Percentiles rank a stretch among this genome's conserved stretches.
Evolutionary conservation across 345 rosid species (phyloP).

Genomic region (Ceriops decandra): DNA sequence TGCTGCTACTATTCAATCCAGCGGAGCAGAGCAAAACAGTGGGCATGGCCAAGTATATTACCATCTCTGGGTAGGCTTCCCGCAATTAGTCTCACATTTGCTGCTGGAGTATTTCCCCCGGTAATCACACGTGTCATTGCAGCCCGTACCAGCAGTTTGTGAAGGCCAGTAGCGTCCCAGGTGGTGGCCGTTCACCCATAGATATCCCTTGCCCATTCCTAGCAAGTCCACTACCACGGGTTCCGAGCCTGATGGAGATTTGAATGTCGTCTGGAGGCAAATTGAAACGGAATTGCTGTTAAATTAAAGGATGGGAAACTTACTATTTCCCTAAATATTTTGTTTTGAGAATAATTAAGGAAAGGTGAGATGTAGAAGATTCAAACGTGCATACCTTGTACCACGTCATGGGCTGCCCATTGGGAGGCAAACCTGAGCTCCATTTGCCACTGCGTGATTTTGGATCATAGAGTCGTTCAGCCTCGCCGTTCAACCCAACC

Average conservation of each 20-base stretch:
- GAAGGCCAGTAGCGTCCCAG: slow-evolving; percentile 7
- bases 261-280: slow-evolving; percentile 5
- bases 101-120: not conserved
- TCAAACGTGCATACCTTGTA: slow-evolving; percentile 8
- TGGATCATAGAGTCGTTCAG: slow-evolving; percentile 1
- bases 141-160: not conserved
- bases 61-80: slow-evolving; percentile 14
- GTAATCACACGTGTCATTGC: not conserved
- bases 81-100: slow-evolving; percentile 3
- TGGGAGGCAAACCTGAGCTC: not conserved
- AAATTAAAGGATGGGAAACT: not conserved
- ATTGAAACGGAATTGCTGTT: not conserved
- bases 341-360: no score
- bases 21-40: no score
- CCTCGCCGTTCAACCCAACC: slow-evolving; percentile 10
- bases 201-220: slow-evolving; percentile 13
- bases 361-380: no score
- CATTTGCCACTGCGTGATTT: not conserved
- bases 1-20: no score
- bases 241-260: slow-evolving; percentile 8
- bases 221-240: slow-evolving; percentile 12
- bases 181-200: slow-evolving; percentile 5
- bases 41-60: not conserved
- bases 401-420: slow-evolving; percentile 5
- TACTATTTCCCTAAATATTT: no score